Conservation (phyloP, 129 eudicot species). For the Arctium lappa region DNA sequence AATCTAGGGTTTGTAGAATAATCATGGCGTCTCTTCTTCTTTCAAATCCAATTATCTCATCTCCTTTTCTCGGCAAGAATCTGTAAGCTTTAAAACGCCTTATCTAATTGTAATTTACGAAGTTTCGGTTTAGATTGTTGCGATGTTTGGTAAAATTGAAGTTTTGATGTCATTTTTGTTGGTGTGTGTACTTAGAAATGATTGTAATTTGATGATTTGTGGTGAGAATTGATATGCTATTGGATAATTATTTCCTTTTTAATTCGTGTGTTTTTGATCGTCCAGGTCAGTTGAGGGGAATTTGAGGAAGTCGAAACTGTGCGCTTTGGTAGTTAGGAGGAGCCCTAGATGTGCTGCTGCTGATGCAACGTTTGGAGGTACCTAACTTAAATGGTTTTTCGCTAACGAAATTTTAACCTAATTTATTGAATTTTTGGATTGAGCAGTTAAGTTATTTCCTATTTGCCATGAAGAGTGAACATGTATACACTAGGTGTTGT, state of each 20-base stretch:
- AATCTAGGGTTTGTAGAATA: slow-evolving; percentile 8
- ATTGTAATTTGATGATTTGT: slow-evolving; percentile 13
- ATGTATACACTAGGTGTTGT: not conserved
- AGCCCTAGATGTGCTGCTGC: slow-evolving; percentile 62
- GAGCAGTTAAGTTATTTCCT: not conserved
- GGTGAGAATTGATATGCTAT: not conserved
- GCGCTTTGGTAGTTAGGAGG: slow-evolving; percentile 26
- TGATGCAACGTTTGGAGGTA: slow-evolving; percentile 76
- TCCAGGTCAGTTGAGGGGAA: slow-evolving; percentile 36
- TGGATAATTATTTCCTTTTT: not conserved
- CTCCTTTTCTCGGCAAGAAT: slow-evolving; percentile 57
- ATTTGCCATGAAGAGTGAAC: not conserved
- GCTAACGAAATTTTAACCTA: slow-evolving; percentile 11
- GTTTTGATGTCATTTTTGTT: not conserved
- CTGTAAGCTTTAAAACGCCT: slow-evolving; percentile 39
- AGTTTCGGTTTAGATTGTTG: not conserved
- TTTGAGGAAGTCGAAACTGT: slow-evolving; percentile 28
- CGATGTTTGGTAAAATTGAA: not conserved
- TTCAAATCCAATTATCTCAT: slow-evolving; percentile 42
- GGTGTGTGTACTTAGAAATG: not conserved
- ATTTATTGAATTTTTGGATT: not conserved
- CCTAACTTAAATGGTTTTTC: not conserved
- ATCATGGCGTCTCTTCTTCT: slow-evolving; percentile 54
- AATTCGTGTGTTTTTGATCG: slow-evolving; percentile 11
- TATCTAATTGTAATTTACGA: slow-evolving; percentile 4